Base-by-base conservation (phyloP, 257 asterid species). In the Thymus mandschuricus region DNA sequence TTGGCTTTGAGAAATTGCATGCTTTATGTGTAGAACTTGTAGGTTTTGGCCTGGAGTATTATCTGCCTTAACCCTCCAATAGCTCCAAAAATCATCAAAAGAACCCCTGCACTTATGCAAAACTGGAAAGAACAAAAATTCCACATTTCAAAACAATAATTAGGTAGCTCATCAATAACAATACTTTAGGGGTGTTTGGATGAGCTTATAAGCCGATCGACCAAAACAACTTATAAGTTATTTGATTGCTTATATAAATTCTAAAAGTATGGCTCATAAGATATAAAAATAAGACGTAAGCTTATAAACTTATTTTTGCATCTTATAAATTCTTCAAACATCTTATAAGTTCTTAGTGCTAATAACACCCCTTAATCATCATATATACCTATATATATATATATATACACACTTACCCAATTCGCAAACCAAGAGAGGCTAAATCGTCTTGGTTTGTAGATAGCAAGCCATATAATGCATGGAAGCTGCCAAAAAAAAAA, bases 31-130 rank as follows among this genome's bases (percentile, higher is more conserved):
- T 72, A 85, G 72, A 85, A 82, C 29, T 74, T 29, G 50, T 73
- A 83, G 49, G 5, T 13, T 66, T 82, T 82, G 21, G 83, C 78
- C 31, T 74, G 40, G 0, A 80, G 10, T 72, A 82, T 82, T 60
- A 85, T 82, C 68, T 70, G 72, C 79, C 87, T 74, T n/a, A 85
- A 65, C 30, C 86, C 89, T 75, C 89, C 89, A 66, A 85, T 76
- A 5, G 86, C 79, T 69, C 86, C 83, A 30, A 73, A 6, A 50
- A 74, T 12, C 82, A 66, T 73, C 83, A 85, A 68, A 10, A 59
- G 3, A 2, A 69, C 74, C 45, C 90, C 90, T 75, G 76, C 70
- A 1, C 69, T 54, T 55, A 85, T 83, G 78, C 86, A 83, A 43
- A 81, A 35, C 90, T 85, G 88, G 43, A 10, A 72, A 56, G 21